Percentiles rank a stretch among this genome's conserved stretches.
phyloP scores from a whole-genome alignment of 225 moss, liverwort and hornwort species.

The Climacium dendroides region DNA sequence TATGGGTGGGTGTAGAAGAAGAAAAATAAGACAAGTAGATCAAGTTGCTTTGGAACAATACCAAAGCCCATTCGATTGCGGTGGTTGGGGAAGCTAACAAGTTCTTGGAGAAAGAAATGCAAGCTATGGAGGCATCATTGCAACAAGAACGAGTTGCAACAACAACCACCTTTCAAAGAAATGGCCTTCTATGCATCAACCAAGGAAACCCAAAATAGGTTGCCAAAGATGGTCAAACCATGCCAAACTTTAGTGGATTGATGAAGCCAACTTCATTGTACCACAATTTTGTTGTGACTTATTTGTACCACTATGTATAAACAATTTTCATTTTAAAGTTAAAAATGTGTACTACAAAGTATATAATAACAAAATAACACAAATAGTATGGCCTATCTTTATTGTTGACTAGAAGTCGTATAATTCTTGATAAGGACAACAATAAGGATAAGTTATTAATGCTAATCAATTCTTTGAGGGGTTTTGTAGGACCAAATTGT shows the following conservation, averaged over 20 bases:
- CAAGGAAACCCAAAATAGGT: accelerated
- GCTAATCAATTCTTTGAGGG: no score
- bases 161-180: background rate
- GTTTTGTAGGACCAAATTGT: background rate
- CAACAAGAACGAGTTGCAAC: background rate
- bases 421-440: background rate
- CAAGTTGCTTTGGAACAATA: background rate
- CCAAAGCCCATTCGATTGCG: background rate
- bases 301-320: background rate
- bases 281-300: background rate
- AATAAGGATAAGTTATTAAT: background rate
- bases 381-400: background rate
- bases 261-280: background rate
- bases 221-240: background rate
- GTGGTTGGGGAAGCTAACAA: background rate
- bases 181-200: background rate
- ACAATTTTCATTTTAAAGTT: background rate
- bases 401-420: background rate
- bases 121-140: background rate
- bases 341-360: background rate
- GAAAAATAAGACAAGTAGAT: background rate
- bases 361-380: background rate
- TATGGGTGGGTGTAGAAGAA: background rate
- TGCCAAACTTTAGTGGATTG: accelerated
- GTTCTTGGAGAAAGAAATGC: background rate